phyloP scores from a whole-genome alignment of 768 basidiomycete species.

The Goffeauzyma gilvescens region DNA sequence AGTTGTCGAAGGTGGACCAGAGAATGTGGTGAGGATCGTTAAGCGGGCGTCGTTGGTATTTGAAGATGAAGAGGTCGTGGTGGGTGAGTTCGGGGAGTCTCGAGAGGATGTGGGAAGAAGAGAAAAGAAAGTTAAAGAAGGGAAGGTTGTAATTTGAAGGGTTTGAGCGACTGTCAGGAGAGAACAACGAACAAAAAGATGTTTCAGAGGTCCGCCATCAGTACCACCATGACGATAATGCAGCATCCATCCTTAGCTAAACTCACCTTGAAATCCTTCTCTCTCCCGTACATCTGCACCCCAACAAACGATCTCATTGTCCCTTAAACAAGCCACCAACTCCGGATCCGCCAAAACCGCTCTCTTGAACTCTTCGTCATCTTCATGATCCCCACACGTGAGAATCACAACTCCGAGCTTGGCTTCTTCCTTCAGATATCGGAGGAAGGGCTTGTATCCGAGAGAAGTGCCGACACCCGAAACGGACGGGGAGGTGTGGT shows the following conservation, averaged over 20 bases:
- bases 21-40: conserved; percentile 69
- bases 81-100: conserved; percentile 32
- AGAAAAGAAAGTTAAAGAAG: conserved; percentile 77
- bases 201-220: no score
- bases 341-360: conserved; percentile 55
- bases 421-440: conserved; percentile 48
- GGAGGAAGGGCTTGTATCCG: conserved; percentile 70
- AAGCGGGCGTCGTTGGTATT: conserved; percentile 38
- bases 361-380: conserved; percentile 71
- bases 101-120: conserved; percentile 47
- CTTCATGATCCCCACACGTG: conserved; percentile 77
- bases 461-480: conserved; percentile 45
- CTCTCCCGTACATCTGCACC: conserved; percentile 70
- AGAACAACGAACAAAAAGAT: conserved; percentile 32
- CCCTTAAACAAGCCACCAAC: conserved; percentile 49
- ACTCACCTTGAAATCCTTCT: conserved; percentile 57
- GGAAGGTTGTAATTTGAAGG: conserved; percentile 72
- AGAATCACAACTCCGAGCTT: conserved; percentile 63
- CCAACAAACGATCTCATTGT: conserved; percentile 69
- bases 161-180: conserved; percentile 34
- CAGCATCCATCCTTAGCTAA: neutral
- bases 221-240: conserved; percentile 5
- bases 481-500: conserved; percentile 13
- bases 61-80: conserved; percentile 27
- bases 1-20: conserved; percentile 43